Conservation (phyloP, 176 grass and related monocot genomes). For the Eragrostis nindensis region DNA sequence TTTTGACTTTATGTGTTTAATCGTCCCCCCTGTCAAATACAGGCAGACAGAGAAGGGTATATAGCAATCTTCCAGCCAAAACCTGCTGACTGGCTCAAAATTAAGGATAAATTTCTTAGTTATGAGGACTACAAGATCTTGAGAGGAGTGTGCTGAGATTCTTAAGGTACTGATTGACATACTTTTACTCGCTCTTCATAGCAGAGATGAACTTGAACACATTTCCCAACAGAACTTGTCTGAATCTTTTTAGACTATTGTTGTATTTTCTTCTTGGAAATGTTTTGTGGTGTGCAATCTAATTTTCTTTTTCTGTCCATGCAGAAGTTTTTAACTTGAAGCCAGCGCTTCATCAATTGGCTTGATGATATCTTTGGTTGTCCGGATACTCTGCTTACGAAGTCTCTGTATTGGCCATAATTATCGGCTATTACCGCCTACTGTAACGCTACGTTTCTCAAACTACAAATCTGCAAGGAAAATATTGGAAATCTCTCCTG, state of each 20-base stretch:
- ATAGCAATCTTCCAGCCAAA: conserved; percentile 89
- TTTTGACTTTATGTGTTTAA: background rate
- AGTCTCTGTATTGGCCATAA: background rate
- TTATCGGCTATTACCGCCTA: too few relatives aligned
- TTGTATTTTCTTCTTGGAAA: background rate
- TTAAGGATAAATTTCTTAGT: conserved; percentile 85
- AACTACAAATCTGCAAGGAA: background rate
- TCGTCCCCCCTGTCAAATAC: background rate
- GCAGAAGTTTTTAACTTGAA: conserved; percentile 4
- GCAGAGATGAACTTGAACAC: background rate
- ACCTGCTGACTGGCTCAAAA: conserved; percentile 82
- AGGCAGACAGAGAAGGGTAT: conserved; percentile 93
- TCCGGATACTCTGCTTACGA: background rate
- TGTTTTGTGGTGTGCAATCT: background rate
- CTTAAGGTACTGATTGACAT: conserved; percentile 7
- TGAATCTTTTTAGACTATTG: background rate
- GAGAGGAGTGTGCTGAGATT: conserved; percentile 50
- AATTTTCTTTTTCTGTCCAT: background rate
- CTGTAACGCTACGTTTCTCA: background rate
- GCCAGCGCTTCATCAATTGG: background rate
- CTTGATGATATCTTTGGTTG: background rate
- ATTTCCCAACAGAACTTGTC: background rate
- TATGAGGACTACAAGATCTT: conserved; percentile 80
- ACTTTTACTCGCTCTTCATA: background rate
- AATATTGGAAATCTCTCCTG: background rate